Evolutionary conservation across 129 eudicot genomes (phyloP).

Genomic region (Artemisia tridentata): DNA sequence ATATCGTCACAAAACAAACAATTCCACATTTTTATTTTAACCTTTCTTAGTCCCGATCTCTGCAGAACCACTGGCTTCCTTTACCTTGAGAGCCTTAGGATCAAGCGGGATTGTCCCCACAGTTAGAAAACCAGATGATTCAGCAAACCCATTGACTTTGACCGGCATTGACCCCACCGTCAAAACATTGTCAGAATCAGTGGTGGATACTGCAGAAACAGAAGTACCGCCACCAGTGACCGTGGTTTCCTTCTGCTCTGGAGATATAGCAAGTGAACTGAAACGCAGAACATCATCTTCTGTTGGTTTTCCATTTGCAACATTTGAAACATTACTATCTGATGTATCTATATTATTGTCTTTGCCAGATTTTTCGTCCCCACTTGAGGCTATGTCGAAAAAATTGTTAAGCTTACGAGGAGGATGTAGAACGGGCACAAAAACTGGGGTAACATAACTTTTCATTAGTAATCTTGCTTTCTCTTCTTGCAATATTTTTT

Average conservation of each 20-base stretch:
- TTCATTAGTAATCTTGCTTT: conserved; percentile 59
- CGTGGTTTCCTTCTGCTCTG: conserved; percentile 30
- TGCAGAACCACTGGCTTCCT: conserved; percentile 17
- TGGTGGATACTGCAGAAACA: conserved; percentile 6
- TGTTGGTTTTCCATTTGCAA: conserved; percentile 29
- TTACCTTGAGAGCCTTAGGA: conserved; percentile 51
- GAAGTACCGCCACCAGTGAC: not conserved
- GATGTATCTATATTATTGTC: conserved; percentile 22
- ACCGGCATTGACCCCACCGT: conserved; percentile 76
- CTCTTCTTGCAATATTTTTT: conserved; percentile 73
- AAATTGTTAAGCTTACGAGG: conserved; percentile 48
- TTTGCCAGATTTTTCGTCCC: conserved; percentile 30
- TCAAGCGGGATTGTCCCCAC: conserved; percentile 78
- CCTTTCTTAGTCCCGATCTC: conserved; percentile 17
- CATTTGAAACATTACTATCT: conserved; percentile 9
- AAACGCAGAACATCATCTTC: conserved; percentile 37
- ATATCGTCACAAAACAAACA: conserved; percentile 13
- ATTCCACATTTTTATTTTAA: not conserved
- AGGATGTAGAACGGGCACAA: conserved; percentile 54
- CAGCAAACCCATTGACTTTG: conserved; percentile 40
- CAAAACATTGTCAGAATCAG: conserved; percentile 30
- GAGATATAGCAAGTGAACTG: conserved; percentile 38
- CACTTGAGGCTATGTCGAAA: conserved; percentile 35
- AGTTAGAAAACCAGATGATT: conserved; percentile 49
- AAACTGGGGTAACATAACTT: conserved; percentile 46